phyloP scores from a whole-genome alignment of 2,329 filamentous ascomycete species.

The Trichoderma koningii region DNA sequence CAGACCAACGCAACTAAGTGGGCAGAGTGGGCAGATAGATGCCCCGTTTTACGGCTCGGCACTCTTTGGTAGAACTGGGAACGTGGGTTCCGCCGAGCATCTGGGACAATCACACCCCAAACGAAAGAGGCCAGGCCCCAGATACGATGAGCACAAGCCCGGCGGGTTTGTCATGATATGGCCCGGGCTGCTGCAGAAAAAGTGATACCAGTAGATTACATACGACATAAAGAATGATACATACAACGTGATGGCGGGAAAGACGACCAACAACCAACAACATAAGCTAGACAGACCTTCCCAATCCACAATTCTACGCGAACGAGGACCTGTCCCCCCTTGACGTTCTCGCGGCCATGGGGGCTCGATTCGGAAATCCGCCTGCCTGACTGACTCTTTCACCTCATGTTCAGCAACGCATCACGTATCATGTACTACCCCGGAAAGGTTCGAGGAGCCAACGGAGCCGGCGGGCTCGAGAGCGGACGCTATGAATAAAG shows the following conservation, averaged over 20 bases:
- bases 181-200: no score
- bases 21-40: constrained; percentile 3
- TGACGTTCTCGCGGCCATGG: not conserved
- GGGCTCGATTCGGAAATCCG: constrained; percentile 6
- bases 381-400: not conserved
- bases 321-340: constrained; percentile 1
- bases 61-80: not conserved
- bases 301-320: constrained; percentile 1
- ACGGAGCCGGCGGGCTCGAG: not conserved
- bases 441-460: no score
- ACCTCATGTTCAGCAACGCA: not conserved
- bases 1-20: constrained; percentile 8
- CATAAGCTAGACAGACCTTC: not conserved
- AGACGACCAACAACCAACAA: not conserved
- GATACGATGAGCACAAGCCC: not conserved
- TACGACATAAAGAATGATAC: not conserved
- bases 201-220: not conserved
- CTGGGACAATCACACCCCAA: not conserved
- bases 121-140: no score
- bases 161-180: no score
- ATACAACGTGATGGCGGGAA: no score
- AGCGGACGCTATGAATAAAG: constrained; percentile 1
- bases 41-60: constrained; percentile 9
- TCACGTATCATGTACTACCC: not conserved
- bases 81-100: not conserved